Percentiles rank a stretch among this genome's conserved stretches.
phyloP scores from a whole-genome alignment of 2,329 filamentous ascomycete species.

The Elsinoe australis region DNA sequence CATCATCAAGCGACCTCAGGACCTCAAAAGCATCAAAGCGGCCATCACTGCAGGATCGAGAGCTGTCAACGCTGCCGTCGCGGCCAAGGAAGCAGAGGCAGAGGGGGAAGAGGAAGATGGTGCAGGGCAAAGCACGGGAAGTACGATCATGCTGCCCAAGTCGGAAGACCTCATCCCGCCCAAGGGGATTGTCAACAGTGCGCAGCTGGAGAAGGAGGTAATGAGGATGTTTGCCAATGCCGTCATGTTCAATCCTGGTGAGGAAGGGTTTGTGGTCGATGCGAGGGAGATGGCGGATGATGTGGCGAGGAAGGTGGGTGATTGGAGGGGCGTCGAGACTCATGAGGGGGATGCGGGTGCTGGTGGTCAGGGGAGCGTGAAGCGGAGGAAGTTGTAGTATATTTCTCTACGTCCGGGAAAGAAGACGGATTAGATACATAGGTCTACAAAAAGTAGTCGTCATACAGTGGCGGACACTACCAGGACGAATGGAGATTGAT shows the following conservation, averaged over 20 bases:
- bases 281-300: conserved; percentile 84
- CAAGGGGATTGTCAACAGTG: conserved; percentile 83
- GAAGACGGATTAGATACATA: background rate
- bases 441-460: background rate
- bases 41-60: conserved; percentile 45
- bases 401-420: background rate
- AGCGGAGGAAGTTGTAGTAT: conserved; percentile 21
- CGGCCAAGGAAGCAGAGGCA: conserved; percentile 42
- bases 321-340: conserved; percentile 65
- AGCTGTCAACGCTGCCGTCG: conserved; percentile 48
- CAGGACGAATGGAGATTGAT: no score
- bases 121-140: conserved; percentile 24
- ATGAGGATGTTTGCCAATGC: conserved; percentile 97
- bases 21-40: conserved; percentile 44
- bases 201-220: conserved; percentile 85
- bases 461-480: background rate
- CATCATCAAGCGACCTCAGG: conserved; percentile 46
- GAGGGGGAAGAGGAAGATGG: conserved; percentile 49
- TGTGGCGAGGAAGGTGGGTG: conserved; percentile 69
- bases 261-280: conserved; percentile 81
- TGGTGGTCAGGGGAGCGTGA: conserved; percentile 25
- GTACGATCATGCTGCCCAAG: conserved; percentile 58
- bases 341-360: conserved; percentile 25
- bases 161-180: conserved; percentile 75
- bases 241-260: conserved; percentile 95